Evolutionary conservation across 441 rosid genomes (phyloP).

Genomic region (Bruguiera hainesii): DNA sequence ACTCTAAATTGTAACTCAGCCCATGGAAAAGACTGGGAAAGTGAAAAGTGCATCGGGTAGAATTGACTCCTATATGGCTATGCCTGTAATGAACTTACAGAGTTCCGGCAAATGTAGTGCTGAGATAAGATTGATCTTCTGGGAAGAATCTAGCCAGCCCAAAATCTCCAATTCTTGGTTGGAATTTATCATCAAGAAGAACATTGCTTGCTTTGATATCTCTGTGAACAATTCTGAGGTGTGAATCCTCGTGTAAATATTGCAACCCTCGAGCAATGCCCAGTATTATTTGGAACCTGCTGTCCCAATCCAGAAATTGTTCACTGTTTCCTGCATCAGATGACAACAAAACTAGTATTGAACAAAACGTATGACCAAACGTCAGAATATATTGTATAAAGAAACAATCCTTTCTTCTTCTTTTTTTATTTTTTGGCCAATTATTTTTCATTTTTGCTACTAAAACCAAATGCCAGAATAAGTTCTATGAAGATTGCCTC

Average conservation of each 20-base stretch:
- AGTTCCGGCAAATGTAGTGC: constrained; percentile 69
- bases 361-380: neutral
- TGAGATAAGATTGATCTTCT: constrained; percentile 64
- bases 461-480: too few relatives aligned
- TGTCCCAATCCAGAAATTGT: constrained; percentile 42
- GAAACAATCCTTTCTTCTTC: too few relatives aligned
- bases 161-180: constrained; percentile 62
- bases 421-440: too few relatives aligned
- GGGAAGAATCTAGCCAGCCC: constrained; percentile 73
- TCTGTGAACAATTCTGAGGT: constrained; percentile 53
- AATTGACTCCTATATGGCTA: neutral
- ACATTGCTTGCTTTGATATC: constrained; percentile 76
- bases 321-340: constrained; percentile 35
- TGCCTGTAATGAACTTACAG: constrained; percentile 34
- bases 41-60: neutral
- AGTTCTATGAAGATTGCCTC: too few relatives aligned
- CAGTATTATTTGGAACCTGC: constrained; percentile 48
- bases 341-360: neutral
- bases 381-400: neutral
- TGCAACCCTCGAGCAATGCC: constrained; percentile 66
- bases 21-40: neutral
- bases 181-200: constrained; percentile 65
- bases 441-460: too few relatives aligned
- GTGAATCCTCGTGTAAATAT: constrained; percentile 66
- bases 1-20: too few relatives aligned